These are phyloP conservation scores for Leccinum angustisporum DNA, from an alignment of 1,284 basidiomycete species.

Conservation along the genomic window DNA sequence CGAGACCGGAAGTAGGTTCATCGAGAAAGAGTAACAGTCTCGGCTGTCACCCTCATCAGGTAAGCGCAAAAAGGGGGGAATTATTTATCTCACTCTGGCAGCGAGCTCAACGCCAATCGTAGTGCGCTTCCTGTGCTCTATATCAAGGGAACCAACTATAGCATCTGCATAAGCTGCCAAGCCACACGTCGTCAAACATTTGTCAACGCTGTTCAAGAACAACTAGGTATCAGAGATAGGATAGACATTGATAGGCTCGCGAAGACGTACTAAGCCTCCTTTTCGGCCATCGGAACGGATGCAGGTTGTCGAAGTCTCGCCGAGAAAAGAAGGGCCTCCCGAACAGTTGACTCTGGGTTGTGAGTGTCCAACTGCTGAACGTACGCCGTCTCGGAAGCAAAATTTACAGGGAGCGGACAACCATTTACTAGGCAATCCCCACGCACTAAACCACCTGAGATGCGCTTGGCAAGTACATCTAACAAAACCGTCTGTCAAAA, in stretches of 20 bases:
- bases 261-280: slow-evolving; percentile 66
- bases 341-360: slow-evolving; percentile 66
- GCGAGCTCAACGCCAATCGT: slow-evolving; percentile 84
- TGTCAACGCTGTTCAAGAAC: slow-evolving; percentile 56
- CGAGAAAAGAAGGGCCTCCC: slow-evolving; percentile 82
- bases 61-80: not conserved
- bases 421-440: slow-evolving; percentile 80
- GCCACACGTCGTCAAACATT: slow-evolving; percentile 77
- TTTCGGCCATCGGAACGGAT: slow-evolving; percentile 65
- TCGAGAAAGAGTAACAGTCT: slow-evolving; percentile 80
- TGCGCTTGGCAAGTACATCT: slow-evolving; percentile 80
- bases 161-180: slow-evolving; percentile 72
- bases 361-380: slow-evolving; percentile 82
- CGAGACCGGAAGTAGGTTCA: slow-evolving; percentile 83
- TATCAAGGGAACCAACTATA: slow-evolving; percentile 70
- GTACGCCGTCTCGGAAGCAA: slow-evolving; percentile 69
- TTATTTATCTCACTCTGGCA: slow-evolving; percentile 44
- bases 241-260: not conserved
- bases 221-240: not conserved
- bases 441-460: slow-evolving; percentile 68
- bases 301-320: slow-evolving; percentile 79
- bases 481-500: slow-evolving; percentile 67
- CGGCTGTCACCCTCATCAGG: slow-evolving; percentile 42
- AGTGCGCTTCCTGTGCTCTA: slow-evolving; percentile 75
- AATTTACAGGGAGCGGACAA: slow-evolving; percentile 63